These are phyloP conservation scores for Geoglossum glabrum DNA, from an alignment of 495 filamentous ascomycete genomes.

Conservation along the genomic window DNA sequence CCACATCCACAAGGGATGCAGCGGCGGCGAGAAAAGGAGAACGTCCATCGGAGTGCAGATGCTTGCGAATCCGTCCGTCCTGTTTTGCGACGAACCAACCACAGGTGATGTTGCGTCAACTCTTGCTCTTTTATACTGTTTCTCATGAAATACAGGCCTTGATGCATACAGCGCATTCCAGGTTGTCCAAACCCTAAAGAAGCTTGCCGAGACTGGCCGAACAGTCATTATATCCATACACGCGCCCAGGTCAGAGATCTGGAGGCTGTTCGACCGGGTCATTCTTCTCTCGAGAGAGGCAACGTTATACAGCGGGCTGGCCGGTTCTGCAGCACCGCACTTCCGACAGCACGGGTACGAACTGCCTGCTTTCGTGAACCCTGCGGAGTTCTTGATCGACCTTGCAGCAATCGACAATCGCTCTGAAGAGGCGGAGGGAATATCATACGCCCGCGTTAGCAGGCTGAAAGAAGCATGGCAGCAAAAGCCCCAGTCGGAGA, in stretches of 20 bases:
- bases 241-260: slow-evolving; percentile 55
- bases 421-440: slow-evolving; percentile 14
- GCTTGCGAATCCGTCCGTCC: slow-evolving; percentile 49
- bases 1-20: slow-evolving; percentile 47
- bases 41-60: slow-evolving; percentile 57
- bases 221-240: slow-evolving; percentile 46
- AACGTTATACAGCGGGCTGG: slow-evolving; percentile 41
- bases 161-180: slow-evolving; percentile 44
- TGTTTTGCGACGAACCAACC: slow-evolving; percentile 60
- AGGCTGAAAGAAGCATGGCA: slow-evolving; percentile 37
- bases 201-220: slow-evolving; percentile 40
- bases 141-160: background rate
- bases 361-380: slow-evolving; percentile 48
- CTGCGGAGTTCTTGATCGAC: slow-evolving; percentile 54
- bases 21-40: slow-evolving; percentile 54
- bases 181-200: slow-evolving; percentile 45
- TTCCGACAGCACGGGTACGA: slow-evolving; percentile 34
- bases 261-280: slow-evolving; percentile 49
- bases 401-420: slow-evolving; percentile 50
- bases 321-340: slow-evolving; percentile 31
- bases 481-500: too few relatives aligned
- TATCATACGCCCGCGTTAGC: background rate
- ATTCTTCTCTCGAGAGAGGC: slow-evolving; percentile 41
- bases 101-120: slow-evolving; percentile 19
- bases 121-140: background rate